A percentile compares a stretch with the other conserved stretches of the same genome.
phyloP scores from a whole-genome alignment of 495 filamentous ascomycete genomes.

The Aspergillus egyptiacus region DNA sequence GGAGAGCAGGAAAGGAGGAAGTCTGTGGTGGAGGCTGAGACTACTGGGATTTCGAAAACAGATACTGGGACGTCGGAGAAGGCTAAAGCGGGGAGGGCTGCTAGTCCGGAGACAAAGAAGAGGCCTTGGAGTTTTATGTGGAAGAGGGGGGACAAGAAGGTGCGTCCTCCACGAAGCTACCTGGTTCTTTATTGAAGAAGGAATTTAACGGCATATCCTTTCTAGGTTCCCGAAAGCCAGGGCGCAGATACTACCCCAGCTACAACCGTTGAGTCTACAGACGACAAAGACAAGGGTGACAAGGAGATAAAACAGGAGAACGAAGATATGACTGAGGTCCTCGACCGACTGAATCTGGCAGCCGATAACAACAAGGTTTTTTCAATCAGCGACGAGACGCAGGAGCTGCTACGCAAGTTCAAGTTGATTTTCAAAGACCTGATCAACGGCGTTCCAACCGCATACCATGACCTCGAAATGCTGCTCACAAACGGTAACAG shows the following conservation, averaged over 20 bases:
- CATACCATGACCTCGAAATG: slow-evolving; percentile 78
- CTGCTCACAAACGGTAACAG: slow-evolving; percentile 76
- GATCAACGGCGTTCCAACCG: slow-evolving; percentile 86
- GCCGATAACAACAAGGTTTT: slow-evolving; percentile 75
- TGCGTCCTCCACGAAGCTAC: slow-evolving; percentile 7
- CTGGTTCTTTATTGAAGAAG: background rate
- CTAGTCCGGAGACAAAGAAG: slow-evolving; percentile 33
- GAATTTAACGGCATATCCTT: slow-evolving; percentile 1
- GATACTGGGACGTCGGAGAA: slow-evolving; percentile 10
- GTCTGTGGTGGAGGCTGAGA: slow-evolving; percentile 17
- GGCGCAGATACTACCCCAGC: background rate
- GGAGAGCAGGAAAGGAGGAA: slow-evolving; percentile 30
- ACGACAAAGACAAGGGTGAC: slow-evolving; percentile 12
- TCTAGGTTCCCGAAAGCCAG: background rate
- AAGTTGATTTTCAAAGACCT: slow-evolving; percentile 84
- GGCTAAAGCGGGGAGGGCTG: slow-evolving; percentile 15
- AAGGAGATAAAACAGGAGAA: slow-evolving; percentile 53
- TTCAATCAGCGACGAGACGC: slow-evolving; percentile 72
- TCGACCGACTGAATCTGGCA: slow-evolving; percentile 74
- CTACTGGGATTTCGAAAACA: slow-evolving; percentile 3
- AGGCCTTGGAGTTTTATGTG: slow-evolving; percentile 42
- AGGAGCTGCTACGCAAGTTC: slow-evolving; percentile 75
- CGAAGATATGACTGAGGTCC: slow-evolving; percentile 67
- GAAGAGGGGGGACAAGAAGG: slow-evolving; percentile 41
- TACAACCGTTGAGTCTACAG: slow-evolving; percentile 11